phyloP scores from a whole-genome alignment of 805 yeast genomes.

The Candida nanaspora region DNA sequence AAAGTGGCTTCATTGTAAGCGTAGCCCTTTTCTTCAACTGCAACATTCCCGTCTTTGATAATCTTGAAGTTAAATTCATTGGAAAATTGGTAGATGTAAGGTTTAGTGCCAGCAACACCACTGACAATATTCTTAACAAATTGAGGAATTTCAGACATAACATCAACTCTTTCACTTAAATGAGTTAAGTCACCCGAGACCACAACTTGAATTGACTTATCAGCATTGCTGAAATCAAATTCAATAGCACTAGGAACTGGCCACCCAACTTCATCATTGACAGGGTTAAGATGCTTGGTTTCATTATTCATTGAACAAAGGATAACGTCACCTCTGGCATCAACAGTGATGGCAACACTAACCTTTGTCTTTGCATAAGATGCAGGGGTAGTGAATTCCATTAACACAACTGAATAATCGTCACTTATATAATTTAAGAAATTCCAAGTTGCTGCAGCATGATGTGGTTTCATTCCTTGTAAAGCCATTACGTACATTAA shows the following conservation, averaged over 20 bases:
- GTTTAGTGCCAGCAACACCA: conserved; percentile 93
- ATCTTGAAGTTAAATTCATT: conserved; percentile 45
- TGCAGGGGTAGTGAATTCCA: conserved; percentile 94
- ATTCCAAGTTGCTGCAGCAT: conserved; percentile 97
- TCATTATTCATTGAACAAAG: conserved; percentile 61
- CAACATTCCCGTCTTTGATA: conserved; percentile 33
- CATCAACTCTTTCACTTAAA: conserved; percentile 87
- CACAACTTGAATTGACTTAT: conserved; percentile 29
- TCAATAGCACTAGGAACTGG: conserved; percentile 66
- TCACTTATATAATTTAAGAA: conserved; percentile 83
- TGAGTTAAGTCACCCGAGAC: conserved; percentile 55
- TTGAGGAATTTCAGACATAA: conserved; percentile 93
- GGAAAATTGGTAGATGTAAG: conserved; percentile 91
- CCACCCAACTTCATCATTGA: conserved; percentile 85
- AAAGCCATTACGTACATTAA: conserved; percentile 92
- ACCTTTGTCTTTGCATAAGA: conserved; percentile 82
- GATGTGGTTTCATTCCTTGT: conserved; percentile 99
- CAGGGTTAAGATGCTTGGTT: conserved; percentile 48
- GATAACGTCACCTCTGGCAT: conserved; percentile 51
- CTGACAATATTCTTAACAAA: conserved; percentile 90
- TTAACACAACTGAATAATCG: conserved; percentile 65
- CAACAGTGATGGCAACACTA: conserved; percentile 67
- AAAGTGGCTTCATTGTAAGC: conserved; percentile 80
- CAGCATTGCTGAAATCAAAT: conserved; percentile 41
- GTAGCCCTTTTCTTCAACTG: conserved; percentile 48